phyloP scores from a whole-genome alignment of 306 rosid genomes.

The Castanea crenata region DNA sequence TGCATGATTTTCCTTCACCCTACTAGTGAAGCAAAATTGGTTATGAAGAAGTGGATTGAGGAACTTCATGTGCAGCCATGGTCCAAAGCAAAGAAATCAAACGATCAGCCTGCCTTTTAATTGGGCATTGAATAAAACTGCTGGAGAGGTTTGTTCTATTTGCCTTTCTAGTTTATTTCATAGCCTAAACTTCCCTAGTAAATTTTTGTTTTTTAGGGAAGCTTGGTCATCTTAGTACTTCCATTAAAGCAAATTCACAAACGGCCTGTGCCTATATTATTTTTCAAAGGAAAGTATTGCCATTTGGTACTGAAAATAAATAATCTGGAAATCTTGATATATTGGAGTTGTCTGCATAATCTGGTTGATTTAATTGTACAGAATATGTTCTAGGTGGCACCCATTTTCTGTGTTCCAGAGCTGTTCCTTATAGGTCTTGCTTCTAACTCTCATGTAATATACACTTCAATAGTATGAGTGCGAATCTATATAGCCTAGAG shows the following conservation, averaged over 20 bases:
- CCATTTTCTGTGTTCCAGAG: no score
- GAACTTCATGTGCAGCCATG: conserved; percentile 75
- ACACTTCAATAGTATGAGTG: no score
- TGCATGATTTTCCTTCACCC: conserved; percentile 82
- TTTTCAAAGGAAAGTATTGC: background rate
- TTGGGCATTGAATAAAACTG: conserved; percentile 88
- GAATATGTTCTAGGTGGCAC: no score
- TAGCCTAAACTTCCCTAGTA: background rate
- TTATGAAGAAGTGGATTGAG: conserved; percentile 82
- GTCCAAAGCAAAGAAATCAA: conserved; percentile 75
- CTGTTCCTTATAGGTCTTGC: no score
- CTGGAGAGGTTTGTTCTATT: conserved; percentile 49
- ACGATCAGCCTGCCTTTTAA: conserved; percentile 96
- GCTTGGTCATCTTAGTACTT: conserved; percentile 6
- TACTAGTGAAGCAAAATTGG: conserved; percentile 67
- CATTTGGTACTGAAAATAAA: background rate
- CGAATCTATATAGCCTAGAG: no score
- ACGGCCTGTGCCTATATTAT: background rate
- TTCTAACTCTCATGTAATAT: no score
- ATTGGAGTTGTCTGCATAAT: background rate
- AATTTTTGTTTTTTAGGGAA: background rate
- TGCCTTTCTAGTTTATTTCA: conserved; percentile 10
- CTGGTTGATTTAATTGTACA: background rate
- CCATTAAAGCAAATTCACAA: background rate
- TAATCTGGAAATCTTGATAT: no score